Conservation (phyloP, 1,284 basidiomycete genomes). For the Fistulina hepatica region DNA sequence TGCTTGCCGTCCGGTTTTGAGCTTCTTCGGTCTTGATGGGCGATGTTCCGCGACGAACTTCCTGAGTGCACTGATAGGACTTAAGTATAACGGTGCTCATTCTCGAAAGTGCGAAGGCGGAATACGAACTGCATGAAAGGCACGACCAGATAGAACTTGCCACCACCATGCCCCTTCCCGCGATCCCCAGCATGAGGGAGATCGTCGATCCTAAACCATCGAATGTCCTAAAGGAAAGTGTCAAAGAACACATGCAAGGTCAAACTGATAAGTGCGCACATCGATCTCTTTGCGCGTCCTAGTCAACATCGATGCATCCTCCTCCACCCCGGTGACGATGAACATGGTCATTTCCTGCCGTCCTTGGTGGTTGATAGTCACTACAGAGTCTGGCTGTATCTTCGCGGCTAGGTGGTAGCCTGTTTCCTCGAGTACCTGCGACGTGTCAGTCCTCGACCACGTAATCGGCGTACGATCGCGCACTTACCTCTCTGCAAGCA, state of each 20-base stretch:
- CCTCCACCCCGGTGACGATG: constrained; percentile 85
- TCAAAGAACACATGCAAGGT: constrained; percentile 11
- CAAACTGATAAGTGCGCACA: constrained; percentile 24
- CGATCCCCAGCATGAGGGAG: constrained; percentile 96
- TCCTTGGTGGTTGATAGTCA: constrained; percentile 84
- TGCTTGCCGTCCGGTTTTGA: constrained; percentile 18
- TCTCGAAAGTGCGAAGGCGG: constrained; percentile 4
- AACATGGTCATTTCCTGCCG: constrained; percentile 85
- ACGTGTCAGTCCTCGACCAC: constrained; percentile 2
- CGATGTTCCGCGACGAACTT: constrained; percentile 45
- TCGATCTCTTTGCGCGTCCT: constrained; percentile 96
- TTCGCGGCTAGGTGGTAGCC: constrained; percentile 77
- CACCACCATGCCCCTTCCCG: constrained; percentile 57
- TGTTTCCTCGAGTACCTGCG: constrained; percentile 86
- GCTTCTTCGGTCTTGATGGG: constrained; percentile 24
- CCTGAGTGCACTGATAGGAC: constrained; percentile 43
- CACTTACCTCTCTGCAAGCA: constrained; percentile 87
- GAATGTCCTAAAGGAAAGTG: constrained; percentile 77
- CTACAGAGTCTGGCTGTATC: constrained; percentile 60
- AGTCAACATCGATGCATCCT: constrained; percentile 85
- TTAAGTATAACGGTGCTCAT: constrained; percentile 10
- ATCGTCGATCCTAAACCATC: constrained; percentile 89
- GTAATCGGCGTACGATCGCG: constrained; percentile 14
- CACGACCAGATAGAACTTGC: constrained; percentile 92
- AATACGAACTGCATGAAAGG: constrained; percentile 81